phyloP scores from a whole-genome alignment of 345 rosid species.

The rapeseed (Brassica napus) region Da-Ae NC_063452.1:15070001-15070500 shows the following conservation, averaged over 20 bases:
- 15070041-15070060: conserved; percentile 84
- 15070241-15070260: not conserved
- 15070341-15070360: not conserved
- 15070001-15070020: conserved; percentile 89
- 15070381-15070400: not conserved
- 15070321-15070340: not conserved
- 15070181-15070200: not conserved
- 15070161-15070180: no score
- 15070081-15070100: no score
- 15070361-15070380: not conserved
- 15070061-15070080: conserved; percentile 51
- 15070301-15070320: not conserved
- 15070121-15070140: no score
- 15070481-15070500: no score
- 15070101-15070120: no score
- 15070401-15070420: not conserved
- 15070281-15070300: not conserved
- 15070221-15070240: not conserved
- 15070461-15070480: no score
- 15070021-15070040: conserved; percentile 96
- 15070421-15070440: not conserved
- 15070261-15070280: not conserved
- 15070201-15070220: not conserved
- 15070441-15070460: not conserved
- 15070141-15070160: no score